Percentiles rank a stretch among this genome's conserved stretches.
These are phyloP conservation scores for Bondarzewia mesenterica DNA, from an alignment of 1,284 basidiomycete species.

Conservation along the genomic window DNA sequence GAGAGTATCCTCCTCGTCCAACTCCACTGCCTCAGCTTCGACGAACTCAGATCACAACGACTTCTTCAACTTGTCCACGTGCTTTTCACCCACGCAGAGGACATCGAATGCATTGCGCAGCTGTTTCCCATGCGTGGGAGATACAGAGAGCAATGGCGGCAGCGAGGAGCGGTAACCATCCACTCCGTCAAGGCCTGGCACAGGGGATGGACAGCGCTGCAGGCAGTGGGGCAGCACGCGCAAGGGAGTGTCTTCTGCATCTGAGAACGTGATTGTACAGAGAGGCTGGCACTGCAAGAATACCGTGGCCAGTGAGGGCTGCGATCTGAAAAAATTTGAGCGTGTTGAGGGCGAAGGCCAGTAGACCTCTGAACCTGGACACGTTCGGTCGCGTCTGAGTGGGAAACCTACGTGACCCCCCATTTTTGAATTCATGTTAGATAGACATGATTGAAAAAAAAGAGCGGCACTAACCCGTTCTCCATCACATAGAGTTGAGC, in stretches of 20 bases:
- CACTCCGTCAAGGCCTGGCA: too few relatives aligned
- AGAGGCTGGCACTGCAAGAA: slow-evolving; percentile 9
- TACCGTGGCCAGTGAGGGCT: not conserved
- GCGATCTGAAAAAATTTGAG: slow-evolving; percentile 5
- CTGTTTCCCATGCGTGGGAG: slow-evolving; percentile 14
- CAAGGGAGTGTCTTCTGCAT: slow-evolving; percentile 6
- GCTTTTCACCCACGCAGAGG: slow-evolving; percentile 11
- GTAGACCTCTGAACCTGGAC: slow-evolving; percentile 42
- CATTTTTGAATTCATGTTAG: slow-evolving; percentile 4
- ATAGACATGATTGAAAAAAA: slow-evolving; percentile 1
- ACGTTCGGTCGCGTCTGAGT: slow-evolving; percentile 59
- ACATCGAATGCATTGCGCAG: slow-evolving; percentile 20
- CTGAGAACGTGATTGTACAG: slow-evolving; percentile 9
- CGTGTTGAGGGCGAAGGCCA: slow-evolving; percentile 17
- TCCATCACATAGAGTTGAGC: slow-evolving; percentile 57
- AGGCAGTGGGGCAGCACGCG: slow-evolving; percentile 10
- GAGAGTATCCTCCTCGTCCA: slow-evolving; percentile 61
- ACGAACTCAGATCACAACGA: slow-evolving; percentile 51
- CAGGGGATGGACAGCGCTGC: too few relatives aligned
- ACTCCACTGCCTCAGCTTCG: slow-evolving; percentile 63
- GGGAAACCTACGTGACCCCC: slow-evolving; percentile 42
- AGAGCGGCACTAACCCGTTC: slow-evolving; percentile 44
- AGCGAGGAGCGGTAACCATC: slow-evolving; percentile 8
- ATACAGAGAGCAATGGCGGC: slow-evolving; percentile 17
- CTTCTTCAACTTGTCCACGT: not conserved